phyloP scores from a whole-genome alignment of 257 asterid species.

The Ophiorrhiza pumila region DNA sequence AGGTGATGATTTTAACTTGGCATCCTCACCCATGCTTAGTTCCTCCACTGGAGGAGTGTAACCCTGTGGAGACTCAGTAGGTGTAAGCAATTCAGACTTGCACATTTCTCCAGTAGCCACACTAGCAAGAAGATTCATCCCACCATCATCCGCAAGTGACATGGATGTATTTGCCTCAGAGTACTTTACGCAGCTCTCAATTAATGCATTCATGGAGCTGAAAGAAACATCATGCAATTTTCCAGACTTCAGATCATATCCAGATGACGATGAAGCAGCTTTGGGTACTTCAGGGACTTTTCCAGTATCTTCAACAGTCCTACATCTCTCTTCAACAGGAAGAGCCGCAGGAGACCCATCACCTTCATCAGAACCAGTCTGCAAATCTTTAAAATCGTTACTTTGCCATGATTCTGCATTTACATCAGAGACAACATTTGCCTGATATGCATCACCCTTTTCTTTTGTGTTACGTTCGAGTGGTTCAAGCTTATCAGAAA shows the following conservation, averaged over 20 bases:
- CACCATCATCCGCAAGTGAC: conserved; percentile 75
- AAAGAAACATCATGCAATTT: conserved; percentile 58
- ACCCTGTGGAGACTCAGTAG: conserved; percentile 50
- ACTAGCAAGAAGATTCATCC: conserved; percentile 95
- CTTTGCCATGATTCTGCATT: conserved; percentile 45
- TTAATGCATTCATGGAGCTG: conserved; percentile 89
- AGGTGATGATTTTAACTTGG: conserved; percentile 40
- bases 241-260: conserved; percentile 36
- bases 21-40: conserved; percentile 42
- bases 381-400: conserved; percentile 44
- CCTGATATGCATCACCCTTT: conserved; percentile 41
- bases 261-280: conserved; percentile 32
- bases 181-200: conserved; percentile 84
- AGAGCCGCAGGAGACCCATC: conserved; percentile 39
- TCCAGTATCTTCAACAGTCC: conserved; percentile 35
- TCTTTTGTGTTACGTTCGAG: conserved; percentile 36
- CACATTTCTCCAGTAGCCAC: conserved; percentile 90
- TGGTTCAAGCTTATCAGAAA: conserved; percentile 43
- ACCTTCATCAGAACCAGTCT: conserved; percentile 50
- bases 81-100: conserved; percentile 50
- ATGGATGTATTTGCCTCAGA: conserved; percentile 67
- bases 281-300: conserved; percentile 31
- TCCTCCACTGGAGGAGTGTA: conserved; percentile 41
- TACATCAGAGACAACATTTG: conserved; percentile 37
- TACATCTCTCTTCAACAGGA: conserved; percentile 54